Percentiles rank a stretch among this genome's conserved stretches.
phyloP scores from a whole-genome alignment of 139 green algal species.

The Pleodorina starrii region DNA sequence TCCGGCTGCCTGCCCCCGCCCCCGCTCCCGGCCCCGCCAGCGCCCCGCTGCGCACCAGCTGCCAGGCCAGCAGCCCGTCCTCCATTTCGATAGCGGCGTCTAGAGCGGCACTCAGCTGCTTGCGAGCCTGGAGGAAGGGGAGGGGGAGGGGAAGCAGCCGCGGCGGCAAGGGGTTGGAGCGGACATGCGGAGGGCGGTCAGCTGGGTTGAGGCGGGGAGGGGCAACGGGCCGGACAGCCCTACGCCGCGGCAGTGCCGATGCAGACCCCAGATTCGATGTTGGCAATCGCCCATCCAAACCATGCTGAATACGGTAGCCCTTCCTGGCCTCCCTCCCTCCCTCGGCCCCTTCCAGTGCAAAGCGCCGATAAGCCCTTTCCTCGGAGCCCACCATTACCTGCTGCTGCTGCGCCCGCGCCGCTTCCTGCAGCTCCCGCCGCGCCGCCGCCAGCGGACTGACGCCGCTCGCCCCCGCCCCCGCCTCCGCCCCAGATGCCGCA shows the following conservation, averaged over 20 bases:
- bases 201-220: no score
- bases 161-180: no score
- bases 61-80: conserved; percentile 20
- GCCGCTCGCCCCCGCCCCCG: neutral
- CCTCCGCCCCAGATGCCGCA: neutral
- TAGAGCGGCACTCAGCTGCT: neutral
- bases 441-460: neutral
- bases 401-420: neutral
- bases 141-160: neutral
- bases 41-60: conserved; percentile 22
- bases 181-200: neutral
- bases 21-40: neutral
- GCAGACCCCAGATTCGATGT: no score
- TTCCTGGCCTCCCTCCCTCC: no score
- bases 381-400: no score
- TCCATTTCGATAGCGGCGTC: neutral
- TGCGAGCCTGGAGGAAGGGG: neutral
- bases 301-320: no score
- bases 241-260: no score
- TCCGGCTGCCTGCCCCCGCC: neutral
- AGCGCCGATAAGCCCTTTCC: no score
- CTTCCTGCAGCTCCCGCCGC: conserved; percentile 4
- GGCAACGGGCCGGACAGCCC: no score
- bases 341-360: no score
- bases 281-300: no score